These are phyloP conservation scores for Botrytis deweyae DNA, from an alignment of 2,329 filamentous ascomycete genomes.

Conservation along the genomic window DNA sequence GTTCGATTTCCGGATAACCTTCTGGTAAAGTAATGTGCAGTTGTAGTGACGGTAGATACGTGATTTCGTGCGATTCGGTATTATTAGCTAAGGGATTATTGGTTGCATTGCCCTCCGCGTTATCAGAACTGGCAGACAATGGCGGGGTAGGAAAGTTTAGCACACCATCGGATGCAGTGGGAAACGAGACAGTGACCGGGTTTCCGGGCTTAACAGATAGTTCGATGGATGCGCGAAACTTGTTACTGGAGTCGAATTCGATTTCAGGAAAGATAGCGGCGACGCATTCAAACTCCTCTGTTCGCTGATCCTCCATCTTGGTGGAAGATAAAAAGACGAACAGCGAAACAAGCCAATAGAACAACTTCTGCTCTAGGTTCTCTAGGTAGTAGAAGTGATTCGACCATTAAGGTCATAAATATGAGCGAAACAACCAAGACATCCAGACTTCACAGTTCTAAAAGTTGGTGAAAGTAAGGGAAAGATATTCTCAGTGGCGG, in stretches of 20 bases:
- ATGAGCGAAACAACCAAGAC: neutral
- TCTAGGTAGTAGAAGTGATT: conserved; percentile 16
- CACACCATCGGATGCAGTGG: conserved; percentile 45
- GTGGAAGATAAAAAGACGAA: conserved; percentile 39
- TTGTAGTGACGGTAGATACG: conserved; percentile 57
- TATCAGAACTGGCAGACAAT: conserved; percentile 29
- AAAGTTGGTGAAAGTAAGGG: neutral
- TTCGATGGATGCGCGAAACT: conserved; percentile 52
- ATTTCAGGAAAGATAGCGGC: conserved; percentile 68
- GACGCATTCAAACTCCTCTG: conserved; percentile 59
- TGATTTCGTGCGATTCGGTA: conserved; percentile 35
- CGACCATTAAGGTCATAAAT: conserved; percentile 18
- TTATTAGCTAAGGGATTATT: conserved; percentile 21
- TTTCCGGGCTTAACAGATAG: conserved; percentile 56
- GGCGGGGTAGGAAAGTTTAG: conserved; percentile 35
- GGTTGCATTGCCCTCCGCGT: conserved; percentile 9
- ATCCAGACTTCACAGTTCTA: neutral
- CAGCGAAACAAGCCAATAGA: conserved; percentile 33
- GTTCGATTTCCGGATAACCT: conserved; percentile 55
- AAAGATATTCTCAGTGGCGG: neutral
- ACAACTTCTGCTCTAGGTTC: conserved; percentile 30
- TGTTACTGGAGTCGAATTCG: conserved; percentile 44
- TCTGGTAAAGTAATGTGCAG: conserved; percentile 55
- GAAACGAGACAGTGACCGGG: conserved; percentile 58
- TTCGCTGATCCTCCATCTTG: conserved; percentile 63